These are phyloP conservation scores for Cymbopogon flexuosus DNA, from an alignment of 202 grass and related monocot species.

Conservation along the genomic window DNA sequence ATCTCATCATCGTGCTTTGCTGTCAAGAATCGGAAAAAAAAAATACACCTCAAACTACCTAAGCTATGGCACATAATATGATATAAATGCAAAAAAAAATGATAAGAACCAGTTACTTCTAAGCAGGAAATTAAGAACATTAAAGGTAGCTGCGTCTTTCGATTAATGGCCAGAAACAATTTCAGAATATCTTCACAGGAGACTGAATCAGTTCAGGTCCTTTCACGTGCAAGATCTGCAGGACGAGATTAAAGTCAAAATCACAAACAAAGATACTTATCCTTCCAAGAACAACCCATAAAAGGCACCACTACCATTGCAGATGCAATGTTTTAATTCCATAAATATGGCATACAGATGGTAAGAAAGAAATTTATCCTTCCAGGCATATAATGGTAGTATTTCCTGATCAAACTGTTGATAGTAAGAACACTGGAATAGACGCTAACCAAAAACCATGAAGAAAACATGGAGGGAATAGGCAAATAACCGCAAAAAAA, in stretches of 20 bases:
- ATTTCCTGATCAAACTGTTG: not conserved
- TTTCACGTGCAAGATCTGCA: conserved; percentile 17
- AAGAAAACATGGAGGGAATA: not conserved
- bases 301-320: not conserved
- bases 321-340: not conserved
- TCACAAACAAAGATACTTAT: not conserved
- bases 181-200: too few species aligned
- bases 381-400: too few species aligned
- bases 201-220: too few species aligned
- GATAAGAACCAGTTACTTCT: too few species aligned
- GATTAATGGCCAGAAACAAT: too few species aligned
- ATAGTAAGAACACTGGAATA: not conserved
- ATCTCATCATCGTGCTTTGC: too few species aligned
- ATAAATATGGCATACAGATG: not conserved
- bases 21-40: too few species aligned
- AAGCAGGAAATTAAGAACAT: too few species aligned
- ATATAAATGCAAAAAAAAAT: too few species aligned
- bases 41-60: too few species aligned
- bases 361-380: not conserved
- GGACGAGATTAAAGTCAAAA: conserved; percentile 11
- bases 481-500: not conserved
- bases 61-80: too few species aligned
- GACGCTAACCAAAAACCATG: not conserved
- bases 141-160: too few species aligned
- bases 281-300: not conserved